Percentiles rank a stretch among this genome's conserved stretches.
Evolutionary conservation across 306 rosid genomes (phyloP).

Genomic region (Biancaea sappan): DNA sequence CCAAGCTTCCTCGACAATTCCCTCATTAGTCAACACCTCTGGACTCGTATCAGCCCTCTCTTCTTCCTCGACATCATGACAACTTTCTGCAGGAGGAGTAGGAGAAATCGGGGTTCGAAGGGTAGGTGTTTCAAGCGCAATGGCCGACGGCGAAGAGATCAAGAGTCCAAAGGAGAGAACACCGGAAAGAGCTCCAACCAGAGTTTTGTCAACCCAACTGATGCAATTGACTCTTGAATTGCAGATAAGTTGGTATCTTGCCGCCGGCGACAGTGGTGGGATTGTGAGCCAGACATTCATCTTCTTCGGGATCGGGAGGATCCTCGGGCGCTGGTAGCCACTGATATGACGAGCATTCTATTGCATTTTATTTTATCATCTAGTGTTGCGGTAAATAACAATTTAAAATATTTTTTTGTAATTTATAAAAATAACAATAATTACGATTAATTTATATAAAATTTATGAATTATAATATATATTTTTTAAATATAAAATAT

Average conservation of each 20-base stretch:
- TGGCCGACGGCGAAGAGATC: conserved; percentile 40
- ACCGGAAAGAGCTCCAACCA: conserved; percentile 47
- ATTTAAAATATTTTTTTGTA: no score
- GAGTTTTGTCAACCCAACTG: conserved; percentile 38
- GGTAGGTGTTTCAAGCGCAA: conserved; percentile 44
- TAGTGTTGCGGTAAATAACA: no score
- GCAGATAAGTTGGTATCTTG: conserved; percentile 32
- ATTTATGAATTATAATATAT: no score
- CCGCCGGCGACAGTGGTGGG: conserved; percentile 5
- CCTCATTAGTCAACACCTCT: conserved; percentile 60
- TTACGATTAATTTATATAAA: no score
- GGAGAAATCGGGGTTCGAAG: conserved; percentile 10
- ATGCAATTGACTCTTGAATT: conserved; percentile 4
- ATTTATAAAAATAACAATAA: no score
- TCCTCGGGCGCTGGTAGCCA: not conserved
- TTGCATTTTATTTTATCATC: not conserved
- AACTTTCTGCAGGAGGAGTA: conserved; percentile 38
- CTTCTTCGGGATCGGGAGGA: not conserved
- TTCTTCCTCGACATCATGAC: conserved; percentile 50
- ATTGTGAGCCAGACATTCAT: conserved; percentile 29
- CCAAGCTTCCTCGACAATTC: conserved; percentile 92
- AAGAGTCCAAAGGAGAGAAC: conserved; percentile 52
- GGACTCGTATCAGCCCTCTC: conserved; percentile 34
- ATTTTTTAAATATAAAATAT: no score
- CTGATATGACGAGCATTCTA: not conserved